Conservation (phyloP, 2,329 filamentous ascomycete genomes). For the Bipolaris bicolor region DNA sequence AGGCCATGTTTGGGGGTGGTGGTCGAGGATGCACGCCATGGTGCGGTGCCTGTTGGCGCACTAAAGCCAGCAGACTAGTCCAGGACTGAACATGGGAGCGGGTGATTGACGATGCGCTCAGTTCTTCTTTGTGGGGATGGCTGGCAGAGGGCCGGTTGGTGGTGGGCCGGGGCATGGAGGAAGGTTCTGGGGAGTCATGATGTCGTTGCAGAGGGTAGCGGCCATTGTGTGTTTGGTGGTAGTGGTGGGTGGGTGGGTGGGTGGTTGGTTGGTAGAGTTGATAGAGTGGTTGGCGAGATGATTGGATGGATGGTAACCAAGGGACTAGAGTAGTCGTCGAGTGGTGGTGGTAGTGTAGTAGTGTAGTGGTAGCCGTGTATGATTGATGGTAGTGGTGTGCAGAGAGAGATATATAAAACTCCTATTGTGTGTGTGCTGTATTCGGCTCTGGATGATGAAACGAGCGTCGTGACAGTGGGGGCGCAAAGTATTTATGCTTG, state of each 20-base stretch:
- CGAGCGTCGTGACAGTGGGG: slow-evolving; percentile 38
- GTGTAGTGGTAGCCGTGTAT: slow-evolving; percentile 21
- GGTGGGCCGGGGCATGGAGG: slow-evolving; percentile 57
- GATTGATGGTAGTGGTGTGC: slow-evolving; percentile 13
- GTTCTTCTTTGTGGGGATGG: slow-evolving; percentile 50
- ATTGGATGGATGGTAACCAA: too few species aligned
- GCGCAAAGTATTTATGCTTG: slow-evolving; percentile 49
- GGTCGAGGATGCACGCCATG: background rate
- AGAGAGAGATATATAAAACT: slow-evolving; percentile 26
- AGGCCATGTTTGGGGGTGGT: slow-evolving; percentile 2
- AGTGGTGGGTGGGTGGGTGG: slow-evolving; percentile 14
- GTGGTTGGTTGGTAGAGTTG: slow-evolving; percentile 8
- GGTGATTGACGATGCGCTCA: background rate
- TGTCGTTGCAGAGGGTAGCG: slow-evolving; percentile 47
- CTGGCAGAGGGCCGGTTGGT: slow-evolving; percentile 56
- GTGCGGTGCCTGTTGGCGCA: too few species aligned
- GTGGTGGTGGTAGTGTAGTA: slow-evolving; percentile 6
- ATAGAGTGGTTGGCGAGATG: too few species aligned
- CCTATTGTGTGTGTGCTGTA: slow-evolving; percentile 20
- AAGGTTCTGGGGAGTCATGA: slow-evolving; percentile 51
- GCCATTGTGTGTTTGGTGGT: slow-evolving; percentile 38
- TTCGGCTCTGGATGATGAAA: slow-evolving; percentile 44
- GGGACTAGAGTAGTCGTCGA: background rate
- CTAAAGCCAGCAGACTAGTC: background rate
- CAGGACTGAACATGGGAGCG: slow-evolving; percentile 22